These are phyloP conservation scores for Phaeophleospora eucalypticola DNA, from an alignment of 2,329 filamentous ascomycete species.

Conservation along the genomic window DNA sequence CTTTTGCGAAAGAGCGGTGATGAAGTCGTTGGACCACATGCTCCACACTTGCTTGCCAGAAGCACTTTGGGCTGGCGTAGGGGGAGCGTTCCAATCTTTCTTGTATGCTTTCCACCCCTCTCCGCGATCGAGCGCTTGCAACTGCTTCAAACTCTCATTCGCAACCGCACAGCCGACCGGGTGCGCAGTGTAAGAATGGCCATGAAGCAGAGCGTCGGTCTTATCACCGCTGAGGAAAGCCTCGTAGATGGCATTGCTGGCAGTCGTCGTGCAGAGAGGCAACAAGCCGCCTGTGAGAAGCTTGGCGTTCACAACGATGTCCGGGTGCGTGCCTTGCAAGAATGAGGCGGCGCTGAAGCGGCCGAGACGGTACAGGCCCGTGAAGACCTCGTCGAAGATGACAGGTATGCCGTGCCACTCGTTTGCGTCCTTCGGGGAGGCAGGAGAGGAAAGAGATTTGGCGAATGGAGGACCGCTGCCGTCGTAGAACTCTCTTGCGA, in stretches of 20 bases:
- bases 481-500: slow-evolving; percentile 50
- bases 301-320: slow-evolving; percentile 79
- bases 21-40: slow-evolving; percentile 62
- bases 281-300: slow-evolving; percentile 75
- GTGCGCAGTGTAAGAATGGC: slow-evolving; percentile 84
- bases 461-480: not conserved
- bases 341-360: slow-evolving; percentile 67
- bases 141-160: slow-evolving; percentile 58
- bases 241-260: slow-evolving; percentile 68
- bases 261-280: slow-evolving; percentile 71
- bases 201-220: slow-evolving; percentile 73
- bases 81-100: slow-evolving; percentile 44
- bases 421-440: slow-evolving; percentile 16
- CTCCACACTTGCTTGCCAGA: slow-evolving; percentile 53
- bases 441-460: slow-evolving; percentile 1
- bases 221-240: slow-evolving; percentile 70
- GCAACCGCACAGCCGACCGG: slow-evolving; percentile 76
- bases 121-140: slow-evolving; percentile 55
- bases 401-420: slow-evolving; percentile 72
- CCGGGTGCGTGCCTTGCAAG: slow-evolving; percentile 58
- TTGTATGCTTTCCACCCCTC: slow-evolving; percentile 57
- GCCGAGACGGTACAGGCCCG: slow-evolving; percentile 76
- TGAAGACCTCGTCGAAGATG: slow-evolving; percentile 84
- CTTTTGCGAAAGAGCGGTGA: slow-evolving; percentile 56
- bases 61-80: slow-evolving; percentile 5